Evolutionary conservation across 129 eudicot species (phyloP).

Genomic region (Calendula officinalis): DNA sequence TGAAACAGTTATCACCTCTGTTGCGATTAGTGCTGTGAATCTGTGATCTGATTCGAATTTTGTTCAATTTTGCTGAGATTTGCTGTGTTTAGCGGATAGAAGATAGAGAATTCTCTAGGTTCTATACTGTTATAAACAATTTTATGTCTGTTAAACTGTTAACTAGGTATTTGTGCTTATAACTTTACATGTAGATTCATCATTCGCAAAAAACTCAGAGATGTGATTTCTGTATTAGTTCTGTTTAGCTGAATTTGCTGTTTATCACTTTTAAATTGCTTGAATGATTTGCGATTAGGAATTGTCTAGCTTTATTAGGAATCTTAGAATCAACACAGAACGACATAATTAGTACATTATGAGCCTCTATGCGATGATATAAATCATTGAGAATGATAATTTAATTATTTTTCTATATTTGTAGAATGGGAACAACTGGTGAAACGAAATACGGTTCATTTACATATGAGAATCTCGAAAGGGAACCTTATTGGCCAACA

Average conservation of each 20-base stretch:
- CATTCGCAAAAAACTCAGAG: too few species aligned
- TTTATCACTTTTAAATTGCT: not conserved
- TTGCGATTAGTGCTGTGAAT: not conserved
- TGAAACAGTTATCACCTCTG: not conserved
- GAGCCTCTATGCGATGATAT: not conserved
- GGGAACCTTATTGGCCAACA: constrained; percentile 98
- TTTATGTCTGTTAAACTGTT: too few species aligned
- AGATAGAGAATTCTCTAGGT: too few species aligned
- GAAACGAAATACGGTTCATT: constrained; percentile 67
- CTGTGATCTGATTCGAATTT: constrained; percentile 17
- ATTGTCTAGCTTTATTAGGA: too few species aligned
- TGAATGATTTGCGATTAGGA: not conserved
- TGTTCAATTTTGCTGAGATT: constrained; percentile 15
- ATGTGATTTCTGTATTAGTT: not conserved
- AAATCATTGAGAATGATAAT: not conserved
- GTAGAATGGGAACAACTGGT: constrained; percentile 74
- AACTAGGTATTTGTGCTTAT: not conserved
- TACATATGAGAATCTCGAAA: constrained; percentile 86
- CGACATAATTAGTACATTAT: not conserved
- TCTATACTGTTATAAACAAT: too few species aligned
- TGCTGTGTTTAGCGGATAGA: not conserved
- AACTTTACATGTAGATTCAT: not conserved
- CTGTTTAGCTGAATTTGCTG: too few species aligned
- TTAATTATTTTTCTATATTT: too few species aligned
- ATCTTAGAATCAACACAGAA: not conserved